Conservation (phyloP, 75 land plant genomes). For the Cupressus sempervirens region DNA sequence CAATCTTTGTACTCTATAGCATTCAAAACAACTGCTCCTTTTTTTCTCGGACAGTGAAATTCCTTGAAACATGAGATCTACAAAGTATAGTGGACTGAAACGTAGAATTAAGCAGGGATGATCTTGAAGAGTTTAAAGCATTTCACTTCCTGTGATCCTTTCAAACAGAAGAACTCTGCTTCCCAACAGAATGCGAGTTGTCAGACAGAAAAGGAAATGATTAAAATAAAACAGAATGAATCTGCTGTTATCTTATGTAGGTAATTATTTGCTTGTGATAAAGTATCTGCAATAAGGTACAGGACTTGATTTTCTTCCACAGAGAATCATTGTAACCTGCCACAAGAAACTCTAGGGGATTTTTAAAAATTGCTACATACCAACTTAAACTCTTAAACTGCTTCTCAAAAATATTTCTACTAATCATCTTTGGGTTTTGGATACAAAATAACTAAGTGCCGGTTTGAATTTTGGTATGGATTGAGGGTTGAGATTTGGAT, state of each 20-base stretch:
- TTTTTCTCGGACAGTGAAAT: background rate
- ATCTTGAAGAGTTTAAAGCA: background rate
- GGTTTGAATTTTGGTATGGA: no score
- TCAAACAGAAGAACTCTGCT: background rate
- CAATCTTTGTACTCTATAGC: background rate
- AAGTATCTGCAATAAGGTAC: background rate
- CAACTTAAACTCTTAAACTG: background rate
- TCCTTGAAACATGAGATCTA: background rate
- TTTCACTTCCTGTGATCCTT: background rate
- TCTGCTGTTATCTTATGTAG: background rate
- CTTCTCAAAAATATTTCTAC: background rate
- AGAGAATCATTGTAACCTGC: background rate
- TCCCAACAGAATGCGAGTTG: background rate
- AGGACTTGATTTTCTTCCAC: background rate
- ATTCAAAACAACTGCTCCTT: background rate
- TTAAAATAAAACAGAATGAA: background rate
- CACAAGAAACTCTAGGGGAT: background rate
- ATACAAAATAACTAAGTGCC: no score
- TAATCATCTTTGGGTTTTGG: background rate
- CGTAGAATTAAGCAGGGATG: background rate
- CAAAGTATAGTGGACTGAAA: background rate
- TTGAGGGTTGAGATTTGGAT: no score
- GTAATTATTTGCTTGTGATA: background rate
- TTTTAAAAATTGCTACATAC: background rate
- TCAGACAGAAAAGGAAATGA: background rate